Evolutionary conservation across 495 filamentous ascomycete genomes (phyloP), one percentile per base, ranked within the genome.

Genomic region (Oidiodendron maius): DNA sequence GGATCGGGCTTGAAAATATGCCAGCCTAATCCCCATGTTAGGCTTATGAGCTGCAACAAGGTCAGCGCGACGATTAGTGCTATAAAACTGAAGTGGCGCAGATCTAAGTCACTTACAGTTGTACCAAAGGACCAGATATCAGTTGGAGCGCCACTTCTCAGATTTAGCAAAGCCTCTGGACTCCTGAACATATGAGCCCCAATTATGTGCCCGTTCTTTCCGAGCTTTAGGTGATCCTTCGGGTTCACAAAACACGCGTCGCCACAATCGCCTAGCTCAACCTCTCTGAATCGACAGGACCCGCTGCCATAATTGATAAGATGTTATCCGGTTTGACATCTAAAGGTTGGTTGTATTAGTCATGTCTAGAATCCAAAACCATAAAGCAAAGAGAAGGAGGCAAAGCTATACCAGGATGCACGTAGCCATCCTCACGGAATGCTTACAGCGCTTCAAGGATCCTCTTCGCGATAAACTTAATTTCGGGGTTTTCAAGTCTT

Each of bases 301-400:
- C 46, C 53, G 25, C 43, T 48, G 44, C 56, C 59, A 52, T 65
- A 55, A 53, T 70, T 71, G 24, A 71, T 61, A 34, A 73, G 63
- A 73, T 57, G 48, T 71, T 71, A 40, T 69, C 60, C 22, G 64
- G 57, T 48, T 71, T 70, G 23, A 71, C 46, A 63, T 73, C 68
- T 69, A 44, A 24, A 45, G 47, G 10, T 17, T n/a, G 44, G 22
- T 3, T 34, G 18, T 43, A 20, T 50, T 35, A 50, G 26, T 50
- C 25, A 25, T n/a, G n/a, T n/a, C n/a, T n/a, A n/a, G n/a, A n/a
- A n/a, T n/a, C n/a, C n/a, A n/a, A n/a, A n/a, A n/a, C n/a, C n/a
- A n/a, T n/a, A n/a, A n/a, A n/a, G n/a, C n/a, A n/a, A n/a, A n/a
- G n/a, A n/a, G n/a, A n/a, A n/a, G n/a, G n/a, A n/a, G n/a, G n/a